Percentiles rank a stretch among this genome's conserved stretches.
These are phyloP conservation scores for Corchorus olitorius DNA, from an alignment of 345 rosid genomes.

Conservation along the genomic window DNA sequence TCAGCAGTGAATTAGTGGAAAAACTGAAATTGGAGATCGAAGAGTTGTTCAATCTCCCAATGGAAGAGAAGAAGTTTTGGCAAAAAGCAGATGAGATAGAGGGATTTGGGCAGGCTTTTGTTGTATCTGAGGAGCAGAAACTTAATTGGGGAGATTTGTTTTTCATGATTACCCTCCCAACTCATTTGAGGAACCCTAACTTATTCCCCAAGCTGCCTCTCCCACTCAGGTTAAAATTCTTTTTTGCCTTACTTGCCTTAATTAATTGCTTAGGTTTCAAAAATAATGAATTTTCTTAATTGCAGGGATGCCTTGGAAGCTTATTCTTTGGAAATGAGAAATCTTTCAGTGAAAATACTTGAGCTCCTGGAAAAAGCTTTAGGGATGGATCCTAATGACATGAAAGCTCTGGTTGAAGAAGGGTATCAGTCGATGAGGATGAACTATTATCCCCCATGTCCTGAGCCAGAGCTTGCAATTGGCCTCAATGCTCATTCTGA, in stretches of 20 bases:
- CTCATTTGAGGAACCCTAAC: slow-evolving; percentile 33
- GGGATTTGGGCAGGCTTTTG: slow-evolving; percentile 9
- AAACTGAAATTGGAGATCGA: slow-evolving; percentile 5
- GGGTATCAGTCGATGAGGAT: slow-evolving; percentile 21
- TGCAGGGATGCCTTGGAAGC: no score
- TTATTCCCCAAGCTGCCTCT: slow-evolving; percentile 39
- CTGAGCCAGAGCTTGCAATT: slow-evolving; percentile 29
- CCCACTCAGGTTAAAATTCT: slow-evolving; percentile 29
- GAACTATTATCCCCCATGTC: slow-evolving; percentile 14
- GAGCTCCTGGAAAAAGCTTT: slow-evolving; percentile 39
- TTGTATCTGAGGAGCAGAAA: slow-evolving; percentile 39
- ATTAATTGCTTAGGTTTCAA: no score
- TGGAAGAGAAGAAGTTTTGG: slow-evolving; percentile 8
- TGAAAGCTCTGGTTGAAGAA: slow-evolving; percentile 35
- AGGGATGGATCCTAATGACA: slow-evolving; percentile 49
- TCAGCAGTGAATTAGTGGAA: slow-evolving; percentile 14
- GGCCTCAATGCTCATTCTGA: slow-evolving; percentile 35
- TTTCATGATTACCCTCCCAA: slow-evolving; percentile 36
- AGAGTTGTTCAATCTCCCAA: slow-evolving; percentile 9
- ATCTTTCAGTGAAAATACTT: background rate
- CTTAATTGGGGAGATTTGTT: slow-evolving; percentile 48
- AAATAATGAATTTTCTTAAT: no score
- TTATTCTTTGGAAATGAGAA: no score
- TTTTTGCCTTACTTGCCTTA: background rate
- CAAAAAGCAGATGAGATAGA: background rate